Base-by-base conservation (phyloP, 495 filamentous ascomycete species). In the Mytilinidion resinicola region DNA sequence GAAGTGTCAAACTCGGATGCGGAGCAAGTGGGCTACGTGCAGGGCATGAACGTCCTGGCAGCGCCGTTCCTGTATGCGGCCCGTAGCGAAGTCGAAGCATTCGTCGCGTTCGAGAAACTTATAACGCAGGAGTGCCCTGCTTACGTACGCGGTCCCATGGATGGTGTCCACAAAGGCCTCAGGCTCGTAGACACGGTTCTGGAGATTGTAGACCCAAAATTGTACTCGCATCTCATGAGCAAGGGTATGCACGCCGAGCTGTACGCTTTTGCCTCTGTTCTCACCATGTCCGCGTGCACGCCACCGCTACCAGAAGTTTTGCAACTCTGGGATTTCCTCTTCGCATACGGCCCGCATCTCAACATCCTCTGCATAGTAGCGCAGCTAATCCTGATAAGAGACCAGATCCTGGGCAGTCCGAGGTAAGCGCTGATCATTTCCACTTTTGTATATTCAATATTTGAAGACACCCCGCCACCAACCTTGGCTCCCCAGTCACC, bases 31-130 rank as follows among this genome's bases (percentile, higher is more conserved):
- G 89, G 88, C 53, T 99, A 99, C 69, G 95, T 97, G 5, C 93
- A 99, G 69, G 93, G 93, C 56, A 97, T 98, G 93, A 98, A 97
- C 68, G 92, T 97, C n/a, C 82, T 98, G n/a, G 91, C 89, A 37
- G 93, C 93, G 9, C 95, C 93, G 0, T 96, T 99, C 65, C 79
- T 97, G 42, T 99, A 99, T 72, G 90, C 91, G 3, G 91, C 93
- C 15, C 85, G 89, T 59, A 95, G 89, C 65, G 93, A 99, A 71
- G 88, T 90, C 0, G 90, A 99, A 69, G 93, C 95, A 10, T 97
- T 96, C 56, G 84, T 88, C 30, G 84, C 90, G 9, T 97, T 99
- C 70, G 83, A 95, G 67, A 83, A 83, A 41, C 91, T 96, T 60
- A 83, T 97, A 60, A 93, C 90, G 9, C 78, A 79, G 37, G 92